phyloP scores from a whole-genome alignment of 2,329 filamentous ascomycete species.

The Onygena corvina region DNA sequence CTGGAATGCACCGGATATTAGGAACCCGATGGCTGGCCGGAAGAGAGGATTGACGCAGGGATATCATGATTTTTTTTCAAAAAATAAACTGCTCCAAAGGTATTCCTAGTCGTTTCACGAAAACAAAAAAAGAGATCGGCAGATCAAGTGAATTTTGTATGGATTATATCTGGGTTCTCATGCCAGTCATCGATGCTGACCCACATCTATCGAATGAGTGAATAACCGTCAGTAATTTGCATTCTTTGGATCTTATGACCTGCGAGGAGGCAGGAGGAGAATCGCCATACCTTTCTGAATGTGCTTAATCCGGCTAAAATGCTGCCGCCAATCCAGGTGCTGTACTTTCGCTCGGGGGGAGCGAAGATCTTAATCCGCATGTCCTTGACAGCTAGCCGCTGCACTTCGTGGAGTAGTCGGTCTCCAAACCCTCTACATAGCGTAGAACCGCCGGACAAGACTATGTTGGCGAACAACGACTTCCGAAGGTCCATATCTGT shows the following conservation, averaged over 20 bases:
- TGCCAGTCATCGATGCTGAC: slow-evolving; percentile 99
- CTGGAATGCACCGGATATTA: not conserved
- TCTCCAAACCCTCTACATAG: slow-evolving; percentile 96
- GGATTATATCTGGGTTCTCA: slow-evolving; percentile 97
- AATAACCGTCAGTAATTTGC: slow-evolving; percentile 6
- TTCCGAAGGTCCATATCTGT: slow-evolving; percentile 95
- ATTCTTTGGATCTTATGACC: not conserved
- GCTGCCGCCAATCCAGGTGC: slow-evolving; percentile 96
- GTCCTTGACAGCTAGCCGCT: slow-evolving; percentile 88
- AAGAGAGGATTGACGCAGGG: slow-evolving; percentile 1
- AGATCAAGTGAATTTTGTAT: slow-evolving; percentile 80
- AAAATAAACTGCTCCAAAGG: slow-evolving; percentile 6
- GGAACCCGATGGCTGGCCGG: not conserved
- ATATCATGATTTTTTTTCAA: slow-evolving; percentile 5
- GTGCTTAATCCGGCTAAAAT: slow-evolving; percentile 94
- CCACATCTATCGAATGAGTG: slow-evolving; percentile 64
- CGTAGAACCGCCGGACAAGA: slow-evolving; percentile 89
- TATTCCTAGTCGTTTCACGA: slow-evolving; percentile 2
- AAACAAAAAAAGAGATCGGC: not conserved
- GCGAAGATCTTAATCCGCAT: slow-evolving; percentile 99
- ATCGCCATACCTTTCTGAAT: slow-evolving; percentile 79
- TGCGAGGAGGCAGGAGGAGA: not conserved
- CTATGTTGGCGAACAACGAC: slow-evolving; percentile 88
- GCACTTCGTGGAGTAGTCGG: slow-evolving; percentile 79
- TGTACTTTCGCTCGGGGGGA: slow-evolving; percentile 94